Percentiles rank a stretch among this genome's conserved stretches.
phyloP scores from a whole-genome alignment of 2,329 filamentous ascomycete genomes.

The Aspergillus sp. region DNA sequence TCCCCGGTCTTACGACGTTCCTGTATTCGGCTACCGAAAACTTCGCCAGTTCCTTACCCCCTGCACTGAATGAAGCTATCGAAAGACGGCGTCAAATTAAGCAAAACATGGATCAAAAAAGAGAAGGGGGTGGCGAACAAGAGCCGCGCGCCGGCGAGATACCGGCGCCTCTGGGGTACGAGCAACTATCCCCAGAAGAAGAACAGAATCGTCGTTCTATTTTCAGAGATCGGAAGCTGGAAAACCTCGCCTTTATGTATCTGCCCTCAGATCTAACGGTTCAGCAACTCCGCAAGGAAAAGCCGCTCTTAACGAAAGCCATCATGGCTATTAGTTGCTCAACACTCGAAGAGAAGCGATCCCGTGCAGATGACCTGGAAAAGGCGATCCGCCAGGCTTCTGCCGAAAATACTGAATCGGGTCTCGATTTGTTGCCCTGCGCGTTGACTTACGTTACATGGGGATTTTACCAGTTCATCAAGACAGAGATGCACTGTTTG shows the following conservation, averaged over 20 bases:
- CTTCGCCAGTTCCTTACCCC: neutral
- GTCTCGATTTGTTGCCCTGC: neutral
- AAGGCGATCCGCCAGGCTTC: neutral
- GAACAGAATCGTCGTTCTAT: neutral
- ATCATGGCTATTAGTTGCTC: constrained; percentile 3
- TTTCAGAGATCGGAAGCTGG: neutral
- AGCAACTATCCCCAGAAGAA: neutral
- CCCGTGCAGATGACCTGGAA: neutral
- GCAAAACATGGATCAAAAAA: neutral
- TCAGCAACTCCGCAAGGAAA: neutral
- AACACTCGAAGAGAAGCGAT: neutral
- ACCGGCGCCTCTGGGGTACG: neutral
- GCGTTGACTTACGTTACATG: neutral
- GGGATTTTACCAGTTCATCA: constrained; percentile 2
- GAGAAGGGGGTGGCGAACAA: neutral
- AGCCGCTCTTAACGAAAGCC: constrained; percentile 1
- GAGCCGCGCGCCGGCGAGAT: neutral
- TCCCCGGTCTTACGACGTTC: neutral
- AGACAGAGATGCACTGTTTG: neutral
- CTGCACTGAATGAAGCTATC: neutral
- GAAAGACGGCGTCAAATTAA: neutral
- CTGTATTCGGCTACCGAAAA: neutral
- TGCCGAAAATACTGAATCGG: neutral
- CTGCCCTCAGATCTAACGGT: neutral
- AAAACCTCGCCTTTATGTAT: constrained; percentile 1